Base-by-base conservation (phyloP, 2,329 filamentous ascomycete species). In the Botrytis fragariae region DNA sequence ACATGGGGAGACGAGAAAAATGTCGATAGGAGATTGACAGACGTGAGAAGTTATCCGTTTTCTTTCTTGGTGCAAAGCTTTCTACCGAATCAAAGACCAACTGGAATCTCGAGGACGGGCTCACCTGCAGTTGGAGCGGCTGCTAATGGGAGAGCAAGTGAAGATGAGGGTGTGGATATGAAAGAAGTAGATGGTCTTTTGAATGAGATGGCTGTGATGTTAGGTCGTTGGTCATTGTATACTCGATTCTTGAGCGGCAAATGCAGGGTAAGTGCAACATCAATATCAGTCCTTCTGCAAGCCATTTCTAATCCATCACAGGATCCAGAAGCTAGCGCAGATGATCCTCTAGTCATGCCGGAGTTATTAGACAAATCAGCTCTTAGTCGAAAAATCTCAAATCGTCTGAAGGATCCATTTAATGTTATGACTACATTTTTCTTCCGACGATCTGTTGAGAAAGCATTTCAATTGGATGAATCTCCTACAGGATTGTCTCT, bases 31-130 rank as follows among this genome's bases (percentile, higher is more conserved):
- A 93, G 92, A 80, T 85, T 99, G 75, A 98, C 93, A 4, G 96
- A 99, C 79, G 93, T 97, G 82, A 98, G 97, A 84, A 97, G 95
- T 72, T 99, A 99, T 81, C 95, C 96, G 0, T 99, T 97, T 82
- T 97, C 95, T 0, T 99, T 99, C 80, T 85, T 99, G 62, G 95
- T 98, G 0, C 95, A 98, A 83, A 98, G 95, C 83, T 98, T 97
- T 81, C 82, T 97, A 64, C 90, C 93, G 0, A 86, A 88, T 44
- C 91, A 93, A 73, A 91, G 91, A 74, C 85, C 83, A 12, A 82
- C 86, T 59, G 89, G 89, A 2, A 90, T 90, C 2, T 88, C 91
- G 3, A 88, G 93, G 62, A 89, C 93, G 54, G 91, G 87, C 76
- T 97, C 95, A 2, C 95, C 95, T 1, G 93, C 93, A 0, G 82